Evolutionary conservation across 1,284 basidiomycete genomes (phyloP), one percentile per base, ranked within the genome.

Genomic region (Irpex lacteus): DNA sequence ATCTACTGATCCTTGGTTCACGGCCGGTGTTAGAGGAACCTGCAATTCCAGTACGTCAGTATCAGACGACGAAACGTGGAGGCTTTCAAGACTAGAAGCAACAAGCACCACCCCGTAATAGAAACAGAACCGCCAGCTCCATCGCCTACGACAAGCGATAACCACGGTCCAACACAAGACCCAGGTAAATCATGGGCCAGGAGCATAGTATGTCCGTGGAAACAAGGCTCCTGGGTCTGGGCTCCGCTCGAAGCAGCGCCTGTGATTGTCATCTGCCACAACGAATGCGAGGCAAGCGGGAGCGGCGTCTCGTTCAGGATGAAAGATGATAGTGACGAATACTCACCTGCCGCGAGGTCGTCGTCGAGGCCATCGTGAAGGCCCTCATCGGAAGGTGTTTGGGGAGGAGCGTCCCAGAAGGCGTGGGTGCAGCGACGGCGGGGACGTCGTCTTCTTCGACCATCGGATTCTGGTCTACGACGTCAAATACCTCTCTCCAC

Each of bases 331-430:
- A 9, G 50, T 26, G 50, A 53, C 8, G 19, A 53, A 18, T 53
- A 34, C 54, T 56, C 54, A 56, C 54, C 54, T 56, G 56, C 60
- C 50, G 71, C 2, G 69, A 63, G n/a, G 69, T 73, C 15, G 80
- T 82, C 21, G 88, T 90, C 6, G 87, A 85, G 5, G 82, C 77
- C 56, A 82, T 74, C 13, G 84, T 83, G 73, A 91, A 92, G 0
- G 90, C 90, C 11, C 83, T 76, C 71, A 81, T 82, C 11, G 90
- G 88, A 4, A 92, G 82, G 65, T 85, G 80, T 40, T 82, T 84
- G 0, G 89, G 81, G 55, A 87, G 82, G 18, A 91, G 81, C 15
- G 83, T 70, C 2, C 75, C 68, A 3, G 75, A 57, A 5, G 56
- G 32, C 13, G 49, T 38, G 18, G 52, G 21, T 5, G 59, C 49